Base-by-base conservation (phyloP, 192 early-diverging fungal species). In the Coemansia sp. region DNA sequence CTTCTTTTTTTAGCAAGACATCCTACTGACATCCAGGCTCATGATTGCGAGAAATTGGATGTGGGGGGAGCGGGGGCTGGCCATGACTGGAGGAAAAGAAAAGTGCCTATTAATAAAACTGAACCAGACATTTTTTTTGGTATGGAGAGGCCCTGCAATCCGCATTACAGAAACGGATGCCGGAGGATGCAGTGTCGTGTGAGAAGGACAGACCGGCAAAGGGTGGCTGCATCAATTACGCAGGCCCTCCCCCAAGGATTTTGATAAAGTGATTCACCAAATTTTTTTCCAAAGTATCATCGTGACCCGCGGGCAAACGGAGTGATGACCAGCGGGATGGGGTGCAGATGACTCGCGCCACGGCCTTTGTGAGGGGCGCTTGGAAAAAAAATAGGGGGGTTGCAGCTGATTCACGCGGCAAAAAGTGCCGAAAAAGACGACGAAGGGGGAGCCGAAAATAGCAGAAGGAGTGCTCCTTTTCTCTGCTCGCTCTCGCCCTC, bases 241-340 rank as follows among this genome's bases (percentile, higher is more conserved):
- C 14, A 17, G 14, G 43, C 35, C 35, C 35, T 23, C 23, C 23
- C 23, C 23, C 23, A 5, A 35, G 35, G 35, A 35, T 35, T 35
- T 7, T 35, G 35, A 35, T 7, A 35, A 35, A 44, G 40, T 42
- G 40, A 42, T 42, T 42, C 40, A 42, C 40, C 11, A 42, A 42
- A 9, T 14, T 14, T 23, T 23, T 23, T 23, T 7, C 23, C 23
- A 23, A 42, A 57, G 14, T 13, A 57, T 35, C 28, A 57, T 57
- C 32, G 53, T 57, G 53, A 35, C 32, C 53, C 0, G 7, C 53
- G 14, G 32, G 32, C 28, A 33, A 33, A 57, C 7, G 52, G 30
- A 30, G 3, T 57, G 50, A 53, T 66, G 63, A 17, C 60, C 35
- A 16, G 60, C 60, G 39, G 35, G 33, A n/a, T 40, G 60, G 46